A percentile compares a stretch with the other conserved stretches of the same genome.
These are phyloP conservation scores for Collybiopsis confluens DNA, from an alignment of 768 basidiomycete genomes.

Conservation along the genomic window DNA sequence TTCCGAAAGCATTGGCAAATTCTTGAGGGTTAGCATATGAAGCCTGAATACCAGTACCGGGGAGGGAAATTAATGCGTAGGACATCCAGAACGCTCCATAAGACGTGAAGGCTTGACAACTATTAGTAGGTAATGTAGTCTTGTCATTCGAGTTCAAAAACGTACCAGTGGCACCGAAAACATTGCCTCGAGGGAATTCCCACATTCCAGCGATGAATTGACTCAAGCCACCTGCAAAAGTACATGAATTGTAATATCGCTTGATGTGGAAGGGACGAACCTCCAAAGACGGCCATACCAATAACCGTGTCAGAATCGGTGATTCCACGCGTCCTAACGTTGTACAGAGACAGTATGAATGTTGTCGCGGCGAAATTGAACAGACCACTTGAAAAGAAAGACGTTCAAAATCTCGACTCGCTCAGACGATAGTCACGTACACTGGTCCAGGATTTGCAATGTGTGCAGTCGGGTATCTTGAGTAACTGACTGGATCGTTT, in stretches of 20 bases:
- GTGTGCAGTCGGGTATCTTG: constrained; percentile 16
- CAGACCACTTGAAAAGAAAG: constrained; percentile 22
- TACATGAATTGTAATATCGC: too few relatives aligned
- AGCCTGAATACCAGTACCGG: constrained; percentile 49
- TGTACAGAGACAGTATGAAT: constrained; percentile 67
- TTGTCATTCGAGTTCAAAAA: too few relatives aligned
- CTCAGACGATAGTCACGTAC: too few relatives aligned
- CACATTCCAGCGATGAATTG: constrained; percentile 84
- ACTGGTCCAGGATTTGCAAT: constrained; percentile 30
- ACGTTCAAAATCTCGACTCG: too few relatives aligned
- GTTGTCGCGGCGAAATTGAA: constrained; percentile 60
- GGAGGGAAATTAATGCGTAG: constrained; percentile 64
- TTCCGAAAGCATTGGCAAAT: constrained; percentile 54
- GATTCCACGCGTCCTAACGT: constrained; percentile 48
- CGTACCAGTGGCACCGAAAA: constrained; percentile 64
- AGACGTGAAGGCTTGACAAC: constrained; percentile 53
- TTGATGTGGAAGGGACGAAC: not conserved
- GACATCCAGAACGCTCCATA: constrained; percentile 84
- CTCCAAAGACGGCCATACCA: constrained; percentile 69
- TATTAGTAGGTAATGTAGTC: too few relatives aligned
- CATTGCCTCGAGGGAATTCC: constrained; percentile 60
- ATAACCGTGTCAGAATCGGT: constrained; percentile 56
- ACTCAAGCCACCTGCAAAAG: constrained; percentile 55
- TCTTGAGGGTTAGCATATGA: constrained; percentile 44
- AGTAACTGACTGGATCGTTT: constrained; percentile 6